Conservation (phyloP, 257 asterid species). For the Solanum gracilifrons region DNA sequence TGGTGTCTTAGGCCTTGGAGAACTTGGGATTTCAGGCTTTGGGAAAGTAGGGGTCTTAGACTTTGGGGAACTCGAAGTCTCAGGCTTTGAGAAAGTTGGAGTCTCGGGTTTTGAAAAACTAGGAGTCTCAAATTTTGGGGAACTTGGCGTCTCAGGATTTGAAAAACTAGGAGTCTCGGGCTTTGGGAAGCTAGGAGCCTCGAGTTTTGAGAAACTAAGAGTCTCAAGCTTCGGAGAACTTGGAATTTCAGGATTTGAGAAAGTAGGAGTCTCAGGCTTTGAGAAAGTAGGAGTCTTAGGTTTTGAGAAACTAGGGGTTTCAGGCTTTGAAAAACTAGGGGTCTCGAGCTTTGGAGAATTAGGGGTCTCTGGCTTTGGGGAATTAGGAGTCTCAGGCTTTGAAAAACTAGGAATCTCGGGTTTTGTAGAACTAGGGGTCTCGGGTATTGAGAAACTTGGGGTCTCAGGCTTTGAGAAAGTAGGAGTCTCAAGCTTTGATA, state of each 20-base stretch:
- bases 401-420: not conserved
- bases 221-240: not conserved
- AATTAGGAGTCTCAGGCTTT: not conserved
- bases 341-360: not conserved
- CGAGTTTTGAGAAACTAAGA: not conserved
- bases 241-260: not conserved
- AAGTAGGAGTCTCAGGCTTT: not conserved
- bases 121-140: not conserved
- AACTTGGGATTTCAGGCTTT: not conserved
- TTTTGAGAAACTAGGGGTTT: not conserved
- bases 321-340: not conserved
- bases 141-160: not conserved
- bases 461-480: not conserved
- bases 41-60: not conserved
- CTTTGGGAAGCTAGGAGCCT: not conserved
- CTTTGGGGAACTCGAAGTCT: not conserved
- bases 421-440: not conserved
- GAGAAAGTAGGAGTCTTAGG: not conserved
- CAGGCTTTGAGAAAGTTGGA: not conserved
- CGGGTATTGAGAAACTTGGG: not conserved
- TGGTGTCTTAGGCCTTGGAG: not conserved
- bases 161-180: not conserved
- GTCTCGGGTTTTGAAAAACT: not conserved
- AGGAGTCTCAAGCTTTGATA: not conserved
- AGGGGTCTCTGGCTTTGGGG: not conserved